Conservation (phyloP, 179 eudicot species). For the Gypsophila paniculata region DNA sequence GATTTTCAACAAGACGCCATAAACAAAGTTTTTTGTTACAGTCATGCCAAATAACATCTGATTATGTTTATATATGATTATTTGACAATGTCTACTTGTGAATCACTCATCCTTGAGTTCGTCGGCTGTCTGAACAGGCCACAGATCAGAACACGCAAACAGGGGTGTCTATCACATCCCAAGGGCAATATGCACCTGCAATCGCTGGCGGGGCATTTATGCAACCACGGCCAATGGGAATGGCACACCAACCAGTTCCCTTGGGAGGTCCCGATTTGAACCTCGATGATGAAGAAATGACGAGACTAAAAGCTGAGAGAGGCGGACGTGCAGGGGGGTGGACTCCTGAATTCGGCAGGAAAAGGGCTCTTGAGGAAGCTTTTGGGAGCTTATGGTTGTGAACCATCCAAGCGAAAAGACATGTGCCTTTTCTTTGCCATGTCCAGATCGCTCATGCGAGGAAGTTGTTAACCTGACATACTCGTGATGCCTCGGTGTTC, state of each 20-base stretch:
- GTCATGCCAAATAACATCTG: neutral
- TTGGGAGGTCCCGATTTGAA: slow-evolving; percentile 50
- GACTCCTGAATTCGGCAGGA: slow-evolving; percentile 63
- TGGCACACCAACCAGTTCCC: slow-evolving; percentile 58
- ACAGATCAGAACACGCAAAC: slow-evolving; percentile 48
- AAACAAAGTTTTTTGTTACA: too few relatives aligned
- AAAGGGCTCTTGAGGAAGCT: slow-evolving; percentile 91
- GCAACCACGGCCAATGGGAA: slow-evolving; percentile 72
- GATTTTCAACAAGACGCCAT: too few relatives aligned
- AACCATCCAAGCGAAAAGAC: slow-evolving; percentile 9
- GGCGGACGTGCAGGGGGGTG: slow-evolving; percentile 93
- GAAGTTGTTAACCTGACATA: neutral
- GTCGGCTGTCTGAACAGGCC: slow-evolving; percentile 33
- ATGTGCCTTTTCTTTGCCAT: neutral
- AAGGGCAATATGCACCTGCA: slow-evolving; percentile 82
- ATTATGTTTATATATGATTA: neutral
- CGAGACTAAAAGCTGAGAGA: slow-evolving; percentile 59
- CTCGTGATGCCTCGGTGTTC: neutral
- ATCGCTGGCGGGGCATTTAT: slow-evolving; percentile 54
- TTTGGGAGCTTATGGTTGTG: slow-evolving; percentile 78
- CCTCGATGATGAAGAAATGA: slow-evolving; percentile 70
- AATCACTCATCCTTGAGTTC: neutral
- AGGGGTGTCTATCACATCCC: slow-evolving; percentile 36
- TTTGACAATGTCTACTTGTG: neutral
- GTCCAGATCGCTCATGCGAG: slow-evolving; percentile 1